phyloP scores from a whole-genome alignment of 2,329 filamentous ascomycete species.

The Colletotrichum sp. region DNA sequence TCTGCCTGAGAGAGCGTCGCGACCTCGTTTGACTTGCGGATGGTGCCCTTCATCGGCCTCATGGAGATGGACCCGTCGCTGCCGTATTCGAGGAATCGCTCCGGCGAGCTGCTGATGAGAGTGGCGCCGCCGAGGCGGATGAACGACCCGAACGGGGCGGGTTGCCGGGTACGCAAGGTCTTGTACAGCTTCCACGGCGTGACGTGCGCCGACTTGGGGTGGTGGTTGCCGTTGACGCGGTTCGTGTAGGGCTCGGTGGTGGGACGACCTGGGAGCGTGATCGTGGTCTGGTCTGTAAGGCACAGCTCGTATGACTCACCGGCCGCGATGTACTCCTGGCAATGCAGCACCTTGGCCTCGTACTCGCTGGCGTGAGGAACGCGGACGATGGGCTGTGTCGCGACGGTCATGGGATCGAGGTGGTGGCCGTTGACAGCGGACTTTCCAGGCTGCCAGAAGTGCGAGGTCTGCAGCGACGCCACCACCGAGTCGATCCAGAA shows the following conservation, averaged over 20 bases:
- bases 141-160: slow-evolving; percentile 86
- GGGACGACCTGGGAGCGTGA: slow-evolving; percentile 45
- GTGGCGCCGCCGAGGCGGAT: slow-evolving; percentile 73
- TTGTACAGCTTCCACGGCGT: slow-evolving; percentile 75
- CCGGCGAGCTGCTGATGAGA: slow-evolving; percentile 83
- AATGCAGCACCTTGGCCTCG: slow-evolving; percentile 68
- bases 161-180: slow-evolving; percentile 72
- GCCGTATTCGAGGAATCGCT: slow-evolving; percentile 77
- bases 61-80: slow-evolving; percentile 70
- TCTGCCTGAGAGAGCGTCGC: slow-evolving; percentile 76
- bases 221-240: slow-evolving; percentile 7
- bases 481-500: slow-evolving; percentile 35
- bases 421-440: not conserved
- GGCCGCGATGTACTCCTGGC: slow-evolving; percentile 73
- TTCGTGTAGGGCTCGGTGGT: not conserved
- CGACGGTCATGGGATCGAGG: slow-evolving; percentile 1
- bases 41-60: slow-evolving; percentile 95
- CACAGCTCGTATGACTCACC: slow-evolving; percentile 89
- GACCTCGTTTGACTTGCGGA: slow-evolving; percentile 73
- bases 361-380: slow-evolving; percentile 58
- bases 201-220: slow-evolving; percentile 23
- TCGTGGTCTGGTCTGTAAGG: slow-evolving; percentile 75
- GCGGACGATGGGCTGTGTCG: slow-evolving; percentile 30
- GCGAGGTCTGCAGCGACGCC: slow-evolving; percentile 34
- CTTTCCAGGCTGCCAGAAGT: slow-evolving; percentile 32